Base-by-base conservation (phyloP, 2,329 filamentous ascomycete genomes). In the Polychaeton citri region DNA sequence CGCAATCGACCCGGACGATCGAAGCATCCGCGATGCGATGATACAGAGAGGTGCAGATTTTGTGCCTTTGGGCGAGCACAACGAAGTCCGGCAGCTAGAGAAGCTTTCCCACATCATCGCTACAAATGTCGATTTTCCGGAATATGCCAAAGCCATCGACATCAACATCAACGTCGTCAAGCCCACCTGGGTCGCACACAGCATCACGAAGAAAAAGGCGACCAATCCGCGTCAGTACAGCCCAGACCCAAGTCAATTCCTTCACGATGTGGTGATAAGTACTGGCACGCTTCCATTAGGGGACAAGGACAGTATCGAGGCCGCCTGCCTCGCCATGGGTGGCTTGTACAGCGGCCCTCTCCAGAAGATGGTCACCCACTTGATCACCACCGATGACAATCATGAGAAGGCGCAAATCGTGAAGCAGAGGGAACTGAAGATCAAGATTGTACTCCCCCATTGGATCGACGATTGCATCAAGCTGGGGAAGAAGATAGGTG, bases 391-490 rank as follows among this genome's bases (percentile, higher is more conserved):
- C 41, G 76, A 74, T 4, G 68, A 81, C 55, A 78, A 87, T 21
- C 74, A 87, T 38, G 72, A 76, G 2, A 85, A 86, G 55, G 81
- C 79, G 42, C 53, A 69, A 41, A 55, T 74, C 36, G 80, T 79
- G 1, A 45, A 66, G 30, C 63, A 69, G 6, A 92, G 79, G 57
- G 71, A 71, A 2, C 65, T 83, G 36, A 76, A 75, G 37, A 76
- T 76, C 58, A 87, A 85, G 59, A 80, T 95, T 40, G 83, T 98
- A 13, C 67, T 98, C 35, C 90, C 90, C 24, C 90, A 96, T 54
- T 96, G 90, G 86, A 95, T 98, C 53, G 88, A 96, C 49, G 88
- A 95, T 55, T 98, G 90, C 60, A 73, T 98, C 47, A 90, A 83
- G 59, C 74, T 98, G 19, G 87, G 88, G 34, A 87, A 85, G 58